phyloP scores from a whole-genome alignment of 1,139 yeast species.

The Debaryomyces singareniensis region DNA sequence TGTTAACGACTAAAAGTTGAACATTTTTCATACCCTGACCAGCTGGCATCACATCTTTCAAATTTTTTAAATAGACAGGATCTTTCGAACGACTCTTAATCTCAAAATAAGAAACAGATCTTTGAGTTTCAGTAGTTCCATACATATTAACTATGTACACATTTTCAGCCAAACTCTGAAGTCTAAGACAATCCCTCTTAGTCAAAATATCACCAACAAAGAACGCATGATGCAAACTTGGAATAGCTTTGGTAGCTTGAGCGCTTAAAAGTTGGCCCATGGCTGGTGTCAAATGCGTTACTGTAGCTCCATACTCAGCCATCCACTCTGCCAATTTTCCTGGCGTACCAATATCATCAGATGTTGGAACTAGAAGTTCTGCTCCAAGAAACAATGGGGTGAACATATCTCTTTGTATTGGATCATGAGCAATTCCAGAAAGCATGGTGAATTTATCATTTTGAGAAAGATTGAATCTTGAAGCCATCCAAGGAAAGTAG shows the following conservation, averaged over 20 bases:
- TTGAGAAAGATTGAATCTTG: conserved; percentile 68
- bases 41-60: conserved; percentile 97
- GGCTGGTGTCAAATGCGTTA: conserved; percentile 97
- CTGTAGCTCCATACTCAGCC: conserved; percentile 85
- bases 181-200: conserved; percentile 89
- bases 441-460: conserved; percentile 93
- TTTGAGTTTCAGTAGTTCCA: conserved; percentile 98
- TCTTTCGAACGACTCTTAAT: conserved; percentile 69
- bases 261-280: conserved; percentile 98
- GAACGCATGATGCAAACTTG: conserved; percentile 88
- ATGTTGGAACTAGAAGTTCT: conserved; percentile 83
- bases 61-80: conserved; percentile 68
- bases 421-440: conserved; percentile 98
- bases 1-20: conserved; percentile 86
- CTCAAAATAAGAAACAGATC: conserved; percentile 92
- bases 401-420: conserved; percentile 97
- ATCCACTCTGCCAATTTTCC: conserved; percentile 97
- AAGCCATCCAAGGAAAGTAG: conserved; percentile 98
- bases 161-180: conserved; percentile 87
- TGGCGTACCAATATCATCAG: conserved; percentile 97
- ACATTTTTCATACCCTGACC: conserved; percentile 97
- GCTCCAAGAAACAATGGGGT: conserved; percentile 97
- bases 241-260: conserved; percentile 88
- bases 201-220: conserved; percentile 97
- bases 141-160: conserved; percentile 94